Evolutionary conservation across 2,329 filamentous ascomycete species (phyloP).

Genomic region (Dendryphion nanum): DNA sequence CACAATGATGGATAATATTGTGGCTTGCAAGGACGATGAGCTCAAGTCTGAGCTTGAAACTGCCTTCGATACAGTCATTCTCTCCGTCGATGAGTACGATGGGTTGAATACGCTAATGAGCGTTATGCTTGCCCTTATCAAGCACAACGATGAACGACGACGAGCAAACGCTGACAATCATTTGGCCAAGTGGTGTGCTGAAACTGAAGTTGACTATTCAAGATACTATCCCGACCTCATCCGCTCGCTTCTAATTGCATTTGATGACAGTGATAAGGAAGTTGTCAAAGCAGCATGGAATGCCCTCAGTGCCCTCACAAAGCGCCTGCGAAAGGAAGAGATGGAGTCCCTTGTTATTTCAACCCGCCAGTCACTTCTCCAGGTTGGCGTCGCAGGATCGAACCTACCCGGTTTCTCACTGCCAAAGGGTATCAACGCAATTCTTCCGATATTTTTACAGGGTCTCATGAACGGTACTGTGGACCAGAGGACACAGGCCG

Average conservation of each 20-base stretch:
- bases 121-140: conserved; percentile 80
- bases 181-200: conserved; percentile 80
- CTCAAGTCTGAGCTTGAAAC: conserved; percentile 71
- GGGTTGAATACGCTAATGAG: conserved; percentile 96
- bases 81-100: conserved; percentile 94
- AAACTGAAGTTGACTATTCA: conserved; percentile 82
- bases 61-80: conserved; percentile 84
- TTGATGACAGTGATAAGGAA: conserved; percentile 78
- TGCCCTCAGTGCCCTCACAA: conserved; percentile 83
- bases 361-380: conserved; percentile 79
- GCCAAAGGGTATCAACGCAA: conserved; percentile 95
- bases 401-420: conserved; percentile 84
- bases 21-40: conserved; percentile 71
- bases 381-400: conserved; percentile 82
- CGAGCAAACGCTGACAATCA: conserved; percentile 76
- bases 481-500: conserved; percentile 88
- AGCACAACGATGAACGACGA: conserved; percentile 87
- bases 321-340: conserved; percentile 89
- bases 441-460: conserved; percentile 95
- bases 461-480: conserved; percentile 94
- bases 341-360: conserved; percentile 92
- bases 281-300: conserved; percentile 90
- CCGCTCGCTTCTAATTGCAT: conserved; percentile 83
- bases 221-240: conserved; percentile 96
- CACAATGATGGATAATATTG: conserved; percentile 88